These are phyloP conservation scores for Yarrowia divulgata DNA, from an alignment of 805 yeast genomes.

Conservation along the genomic window DNA sequence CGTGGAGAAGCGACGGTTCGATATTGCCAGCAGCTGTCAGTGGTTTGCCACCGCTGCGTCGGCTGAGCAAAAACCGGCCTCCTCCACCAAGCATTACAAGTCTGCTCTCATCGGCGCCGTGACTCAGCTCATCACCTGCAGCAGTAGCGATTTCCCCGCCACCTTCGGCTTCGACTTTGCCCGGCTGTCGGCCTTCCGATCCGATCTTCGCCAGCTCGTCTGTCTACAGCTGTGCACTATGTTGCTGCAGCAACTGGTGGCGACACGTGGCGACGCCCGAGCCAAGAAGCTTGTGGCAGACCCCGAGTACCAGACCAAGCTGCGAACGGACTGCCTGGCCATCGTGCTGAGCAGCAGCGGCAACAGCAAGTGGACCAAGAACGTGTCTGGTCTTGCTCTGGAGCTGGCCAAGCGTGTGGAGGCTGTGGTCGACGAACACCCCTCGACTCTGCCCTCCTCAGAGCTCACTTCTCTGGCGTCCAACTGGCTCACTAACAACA, in stretches of 20 bases:
- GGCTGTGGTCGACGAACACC: constrained; percentile 40
- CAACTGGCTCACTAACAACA: constrained; percentile 83
- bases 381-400: constrained; percentile 72
- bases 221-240: constrained; percentile 78
- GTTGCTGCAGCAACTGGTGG: constrained; percentile 70
- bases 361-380: constrained; percentile 88
- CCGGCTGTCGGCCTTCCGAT: constrained; percentile 74
- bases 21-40: constrained; percentile 63
- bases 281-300: constrained; percentile 51
- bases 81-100: constrained; percentile 41
- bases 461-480: constrained; percentile 66
- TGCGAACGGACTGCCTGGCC: constrained; percentile 76
- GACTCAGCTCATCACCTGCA: constrained; percentile 70
- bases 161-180: constrained; percentile 86
- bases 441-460: constrained; percentile 48
- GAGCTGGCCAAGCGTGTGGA: constrained; percentile 60
- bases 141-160: constrained; percentile 72
- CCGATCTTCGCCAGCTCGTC: constrained; percentile 84
- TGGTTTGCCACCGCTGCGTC: constrained; percentile 56
- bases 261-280: constrained; percentile 48
- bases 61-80: constrained; percentile 6
- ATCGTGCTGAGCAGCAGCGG: constrained; percentile 87
- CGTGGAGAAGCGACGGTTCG: constrained; percentile 59
- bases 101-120: constrained; percentile 44
- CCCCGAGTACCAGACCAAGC: constrained; percentile 51